Evolutionary conservation across 305 asterid genomes (phyloP), one percentile per base, ranked within the genome.

Genomic region (Fraxinus greggii): DNA sequence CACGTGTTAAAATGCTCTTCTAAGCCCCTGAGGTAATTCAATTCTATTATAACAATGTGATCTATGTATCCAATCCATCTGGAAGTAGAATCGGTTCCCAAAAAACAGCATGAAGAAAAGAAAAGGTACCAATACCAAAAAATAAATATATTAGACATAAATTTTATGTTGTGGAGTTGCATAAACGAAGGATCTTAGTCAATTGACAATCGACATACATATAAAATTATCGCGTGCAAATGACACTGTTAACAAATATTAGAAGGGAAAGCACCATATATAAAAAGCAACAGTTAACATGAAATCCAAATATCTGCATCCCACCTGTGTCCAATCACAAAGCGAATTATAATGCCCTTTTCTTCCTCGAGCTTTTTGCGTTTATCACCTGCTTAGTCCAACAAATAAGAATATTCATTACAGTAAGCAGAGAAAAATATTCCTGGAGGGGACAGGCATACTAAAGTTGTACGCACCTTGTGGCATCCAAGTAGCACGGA

Each of bases 401-500:
- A 29, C 21, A 69, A 29, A 29, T 69, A 69, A 69, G 75, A 69
- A 69, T 15, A 69, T 28, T 69, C 40, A 29, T 12, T 13, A 69
- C 2, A 15, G 23, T 29, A 69, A 69, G 40, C 19, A 13, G 19
- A 65, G 72, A 65, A 63, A 65, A 69, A 28, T 26, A 65, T 26
- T 69, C 38, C 40, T 3, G 33, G 17, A 65, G 35, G 21, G 5
- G 75, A 69, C 36, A 56, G 36, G 15, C 24, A 31, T 35, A 13
- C 13, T 29, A 54, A 51, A 65, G 21, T 32, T 19, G 0, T 9
- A 61, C 3, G 10, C 56, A 85, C 88, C 86, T 83, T 80, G 86
- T 72, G 82, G 84, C 84, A 80, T 79, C 88, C 88, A 85, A 29
- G 86, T 85, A 28, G 78, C 81, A 19, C 88, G 86, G 65, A 83